Conservation (phyloP, 257 asterid species). For the Linderniella brevidens region DNA sequence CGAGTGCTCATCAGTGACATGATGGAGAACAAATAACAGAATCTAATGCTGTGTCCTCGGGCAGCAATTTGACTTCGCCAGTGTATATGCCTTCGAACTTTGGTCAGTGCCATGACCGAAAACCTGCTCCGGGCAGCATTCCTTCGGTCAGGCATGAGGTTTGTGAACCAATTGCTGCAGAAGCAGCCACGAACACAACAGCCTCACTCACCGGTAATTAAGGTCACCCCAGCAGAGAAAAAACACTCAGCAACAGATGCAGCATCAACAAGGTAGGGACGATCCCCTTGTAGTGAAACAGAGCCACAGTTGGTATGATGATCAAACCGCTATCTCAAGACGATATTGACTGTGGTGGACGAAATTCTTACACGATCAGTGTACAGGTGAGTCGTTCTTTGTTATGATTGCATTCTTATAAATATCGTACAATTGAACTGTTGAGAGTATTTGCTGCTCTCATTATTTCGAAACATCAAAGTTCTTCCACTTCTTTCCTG, state of each 20-base stretch:
- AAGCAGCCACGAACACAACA: constrained; percentile 24
- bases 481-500: too few species aligned
- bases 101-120: constrained; percentile 31
- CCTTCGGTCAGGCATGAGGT: constrained; percentile 27
- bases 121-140: constrained; percentile 31
- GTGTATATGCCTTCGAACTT: constrained; percentile 26
- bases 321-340: too few species aligned
- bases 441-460: too few species aligned
- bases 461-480: too few species aligned
- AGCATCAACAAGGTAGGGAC: constrained; percentile 55
- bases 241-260: constrained; percentile 43
- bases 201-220: constrained; percentile 24
- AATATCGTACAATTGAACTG: too few species aligned
- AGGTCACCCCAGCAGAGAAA: constrained; percentile 18
- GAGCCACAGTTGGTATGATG: too few species aligned
- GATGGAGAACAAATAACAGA: constrained; percentile 35
- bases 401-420: too few species aligned
- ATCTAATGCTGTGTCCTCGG: constrained; percentile 20
- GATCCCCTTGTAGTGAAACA: constrained; percentile 14
- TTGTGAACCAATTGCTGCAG: constrained; percentile 29
- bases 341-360: too few species aligned
- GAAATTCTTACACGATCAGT: too few species aligned
- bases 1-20: constrained; percentile 27
- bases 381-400: too few species aligned
- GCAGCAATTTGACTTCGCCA: constrained; percentile 23